A percentile compares a stretch with the other conserved stretches of the same genome.
phyloP scores from a whole-genome alignment of 2,329 filamentous ascomycete species.

The Metarhizium guizhouense region DNA sequence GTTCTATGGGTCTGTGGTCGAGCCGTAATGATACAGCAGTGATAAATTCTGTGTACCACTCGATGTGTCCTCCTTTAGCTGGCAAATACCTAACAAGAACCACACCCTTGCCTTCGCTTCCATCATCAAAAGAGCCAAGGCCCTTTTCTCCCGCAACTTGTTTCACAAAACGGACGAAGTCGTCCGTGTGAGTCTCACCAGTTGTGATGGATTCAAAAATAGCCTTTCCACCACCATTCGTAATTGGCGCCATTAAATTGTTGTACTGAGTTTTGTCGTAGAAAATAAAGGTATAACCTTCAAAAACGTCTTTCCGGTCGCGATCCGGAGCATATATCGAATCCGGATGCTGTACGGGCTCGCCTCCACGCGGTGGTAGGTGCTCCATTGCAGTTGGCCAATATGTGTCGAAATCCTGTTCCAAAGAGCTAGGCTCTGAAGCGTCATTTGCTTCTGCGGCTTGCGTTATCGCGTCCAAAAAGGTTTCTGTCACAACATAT shows the following conservation, averaged over 20 bases:
- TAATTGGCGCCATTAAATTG: constrained; percentile 65
- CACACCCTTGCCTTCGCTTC: constrained; percentile 59
- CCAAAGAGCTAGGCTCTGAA: constrained; percentile 49
- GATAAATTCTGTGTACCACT: constrained; percentile 64
- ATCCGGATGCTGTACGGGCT: constrained; percentile 59
- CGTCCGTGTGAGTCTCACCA: constrained; percentile 57
- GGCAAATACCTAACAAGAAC: constrained; percentile 68
- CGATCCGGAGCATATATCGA: constrained; percentile 65
- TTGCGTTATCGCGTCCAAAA: constrained; percentile 61
- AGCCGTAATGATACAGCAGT: constrained; percentile 61
- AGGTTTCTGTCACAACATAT: constrained; percentile 66
- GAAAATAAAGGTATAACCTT: constrained; percentile 84
- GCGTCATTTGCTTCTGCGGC: constrained; percentile 44
- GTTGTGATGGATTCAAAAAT: constrained; percentile 54
- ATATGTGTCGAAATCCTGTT: constrained; percentile 66
- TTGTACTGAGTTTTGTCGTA: constrained; percentile 68
- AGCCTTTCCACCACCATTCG: constrained; percentile 75
- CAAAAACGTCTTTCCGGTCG: constrained; percentile 62
- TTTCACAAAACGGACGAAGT: constrained; percentile 72
- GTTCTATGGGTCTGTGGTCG: constrained; percentile 75
- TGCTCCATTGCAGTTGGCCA: constrained; percentile 71
- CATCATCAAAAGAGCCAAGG: constrained; percentile 53
- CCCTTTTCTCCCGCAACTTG: constrained; percentile 67
- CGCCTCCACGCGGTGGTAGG: constrained; percentile 66
- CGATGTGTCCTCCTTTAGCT: constrained; percentile 40